A percentile compares a stretch with the other conserved stretches of the same genome.
These are phyloP conservation scores for Excoecaria agallocha DNA, from an alignment of 345 rosid genomes.

Conservation along the genomic window DNA sequence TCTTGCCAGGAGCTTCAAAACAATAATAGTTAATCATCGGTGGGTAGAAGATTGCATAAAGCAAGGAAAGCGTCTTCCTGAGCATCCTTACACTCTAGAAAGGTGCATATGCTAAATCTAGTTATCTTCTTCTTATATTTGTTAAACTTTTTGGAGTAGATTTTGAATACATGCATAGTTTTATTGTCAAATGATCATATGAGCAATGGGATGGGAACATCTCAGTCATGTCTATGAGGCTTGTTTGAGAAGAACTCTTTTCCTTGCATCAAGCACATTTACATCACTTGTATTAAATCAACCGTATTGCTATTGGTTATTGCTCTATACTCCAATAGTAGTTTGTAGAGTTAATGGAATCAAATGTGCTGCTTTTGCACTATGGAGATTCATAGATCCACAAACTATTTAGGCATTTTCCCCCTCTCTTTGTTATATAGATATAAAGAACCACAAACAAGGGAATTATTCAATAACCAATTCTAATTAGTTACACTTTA, in stretches of 20 bases:
- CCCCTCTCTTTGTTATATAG: neutral
- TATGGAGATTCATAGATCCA: neutral
- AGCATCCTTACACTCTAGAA: conserved; percentile 51
- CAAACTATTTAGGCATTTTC: neutral
- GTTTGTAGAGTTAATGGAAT: neutral
- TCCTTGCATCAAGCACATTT: neutral
- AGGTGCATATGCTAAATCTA: conserved; percentile 38
- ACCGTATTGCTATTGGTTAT: neutral
- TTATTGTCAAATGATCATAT: neutral
- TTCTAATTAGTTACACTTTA: no score
- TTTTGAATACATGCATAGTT: neutral
- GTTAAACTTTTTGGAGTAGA: neutral
- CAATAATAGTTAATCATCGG: conserved; percentile 60
- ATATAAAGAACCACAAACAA: neutral
- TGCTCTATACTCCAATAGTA: neutral
- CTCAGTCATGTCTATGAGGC: neutral
- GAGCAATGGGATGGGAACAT: neutral
- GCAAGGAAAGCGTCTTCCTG: conserved; percentile 58
- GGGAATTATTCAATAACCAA: no score
- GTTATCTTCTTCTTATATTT: neutral
- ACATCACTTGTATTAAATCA: neutral
- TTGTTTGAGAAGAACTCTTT: neutral
- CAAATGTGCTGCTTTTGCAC: neutral
- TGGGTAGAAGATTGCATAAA: conserved; percentile 84
- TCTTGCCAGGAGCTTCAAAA: conserved; percentile 57